These are phyloP conservation scores for Rhododendron vialii DNA, from an alignment of 148 eudicot species.

Conservation along the genomic window DNA sequence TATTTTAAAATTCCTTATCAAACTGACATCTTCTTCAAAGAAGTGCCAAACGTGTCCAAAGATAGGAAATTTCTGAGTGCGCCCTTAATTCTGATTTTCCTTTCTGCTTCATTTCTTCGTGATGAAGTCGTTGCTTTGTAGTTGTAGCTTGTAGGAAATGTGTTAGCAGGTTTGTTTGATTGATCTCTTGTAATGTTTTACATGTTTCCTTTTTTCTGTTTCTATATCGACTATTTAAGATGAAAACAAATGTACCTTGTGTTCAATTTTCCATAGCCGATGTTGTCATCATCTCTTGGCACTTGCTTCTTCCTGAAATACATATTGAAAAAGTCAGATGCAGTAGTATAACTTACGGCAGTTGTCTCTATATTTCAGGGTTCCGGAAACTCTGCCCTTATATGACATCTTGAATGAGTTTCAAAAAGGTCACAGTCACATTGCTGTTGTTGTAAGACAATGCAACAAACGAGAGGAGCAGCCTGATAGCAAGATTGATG, in stretches of 20 bases:
- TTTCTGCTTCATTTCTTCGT: background rate
- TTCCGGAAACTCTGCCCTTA: constrained; percentile 69
- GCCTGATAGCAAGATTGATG: constrained; percentile 25
- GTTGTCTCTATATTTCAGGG: constrained; percentile 38
- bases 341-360: background rate
- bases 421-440: constrained; percentile 97
- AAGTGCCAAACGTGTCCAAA: background rate
- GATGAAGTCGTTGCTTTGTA: background rate
- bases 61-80: background rate
- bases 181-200: background rate
- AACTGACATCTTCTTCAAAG: background rate
- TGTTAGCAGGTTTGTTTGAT: background rate
- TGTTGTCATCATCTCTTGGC: background rate
- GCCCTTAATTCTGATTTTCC: background rate
- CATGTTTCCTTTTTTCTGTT: background rate
- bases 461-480: constrained; percentile 28
- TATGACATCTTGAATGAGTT: constrained; percentile 96
- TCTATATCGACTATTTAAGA: background rate
- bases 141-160: background rate
- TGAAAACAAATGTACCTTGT: background rate
- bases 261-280: background rate
- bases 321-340: background rate
- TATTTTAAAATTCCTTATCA: background rate
- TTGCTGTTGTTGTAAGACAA: constrained; percentile 84
- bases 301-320: background rate